Conservation (phyloP, 2,329 filamentous ascomycete genomes). For the Neopestalotiopsis sp. region DNA sequence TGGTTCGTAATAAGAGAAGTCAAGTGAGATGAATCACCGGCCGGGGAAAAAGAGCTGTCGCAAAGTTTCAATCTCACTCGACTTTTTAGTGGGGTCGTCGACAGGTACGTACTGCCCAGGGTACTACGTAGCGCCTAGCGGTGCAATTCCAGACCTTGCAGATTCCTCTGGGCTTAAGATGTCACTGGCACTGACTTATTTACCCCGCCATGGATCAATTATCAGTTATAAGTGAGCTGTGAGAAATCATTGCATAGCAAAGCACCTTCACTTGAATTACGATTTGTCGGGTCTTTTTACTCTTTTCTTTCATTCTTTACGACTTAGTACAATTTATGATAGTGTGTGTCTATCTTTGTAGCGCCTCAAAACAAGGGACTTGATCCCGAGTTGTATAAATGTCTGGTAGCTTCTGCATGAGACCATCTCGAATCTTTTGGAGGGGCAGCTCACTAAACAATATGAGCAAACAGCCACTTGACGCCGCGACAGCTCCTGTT, state of each 20-base stretch:
- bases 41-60: conserved; percentile 1
- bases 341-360: too few species aligned
- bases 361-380: too few species aligned
- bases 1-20: background rate
- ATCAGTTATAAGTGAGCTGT: background rate
- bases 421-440: background rate
- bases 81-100: conserved; percentile 3
- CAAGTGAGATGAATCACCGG: background rate
- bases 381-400: too few species aligned
- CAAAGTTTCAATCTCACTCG: conserved; percentile 1
- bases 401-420: too few species aligned
- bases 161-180: background rate
- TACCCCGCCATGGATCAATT: conserved; percentile 6
- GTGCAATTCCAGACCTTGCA: background rate
- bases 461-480: background rate
- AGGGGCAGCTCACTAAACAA: background rate
- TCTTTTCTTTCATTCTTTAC: too few species aligned
- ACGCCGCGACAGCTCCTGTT: conserved; percentile 1
- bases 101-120: background rate
- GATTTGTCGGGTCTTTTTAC: too few species aligned
- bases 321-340: too few species aligned
- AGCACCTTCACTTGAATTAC: too few species aligned
- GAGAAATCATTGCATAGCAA: too few species aligned
- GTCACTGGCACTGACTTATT: background rate
- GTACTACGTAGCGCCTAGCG: background rate